These are phyloP conservation scores for Cinnamomum micranthum DNA, from an alignment of 164 flowering plant species.

Conservation along the genomic window DNA sequence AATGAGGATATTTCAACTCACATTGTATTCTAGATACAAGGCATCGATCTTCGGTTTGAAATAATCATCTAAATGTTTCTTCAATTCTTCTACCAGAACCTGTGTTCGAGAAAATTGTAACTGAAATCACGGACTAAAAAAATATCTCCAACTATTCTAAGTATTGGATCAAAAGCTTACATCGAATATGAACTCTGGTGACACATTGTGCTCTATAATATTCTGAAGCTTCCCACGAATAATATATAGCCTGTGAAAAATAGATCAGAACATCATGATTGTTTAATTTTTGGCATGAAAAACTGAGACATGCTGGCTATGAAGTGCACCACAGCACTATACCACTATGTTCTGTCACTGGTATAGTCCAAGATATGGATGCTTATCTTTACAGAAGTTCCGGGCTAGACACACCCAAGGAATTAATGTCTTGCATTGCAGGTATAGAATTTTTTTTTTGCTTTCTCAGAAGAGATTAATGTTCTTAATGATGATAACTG, in stretches of 20 bases:
- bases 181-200: slow-evolving; percentile 41
- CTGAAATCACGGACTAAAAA: neutral
- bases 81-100: slow-evolving; percentile 48
- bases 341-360: neutral
- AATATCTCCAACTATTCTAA: neutral
- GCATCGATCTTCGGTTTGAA: slow-evolving; percentile 27
- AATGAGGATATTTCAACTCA: slow-evolving; percentile 11
- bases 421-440: neutral
- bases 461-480: neutral
- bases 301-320: neutral
- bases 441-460: neutral
- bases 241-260: slow-evolving; percentile 42
- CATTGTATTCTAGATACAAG: slow-evolving; percentile 45
- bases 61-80: slow-evolving; percentile 30
- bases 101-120: slow-evolving; percentile 11
- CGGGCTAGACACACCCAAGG: neutral
- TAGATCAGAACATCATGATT: neutral
- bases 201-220: slow-evolving; percentile 51
- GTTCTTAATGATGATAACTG: neutral
- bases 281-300: neutral
- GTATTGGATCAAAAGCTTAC: slow-evolving; percentile 24
- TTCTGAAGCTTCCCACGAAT: slow-evolving; percentile 62
- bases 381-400: no score
- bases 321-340: neutral
- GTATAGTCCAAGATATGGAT: neutral